Conservation (phyloP, 257 asterid genomes). For the Penstemon davidsonii region DNA sequence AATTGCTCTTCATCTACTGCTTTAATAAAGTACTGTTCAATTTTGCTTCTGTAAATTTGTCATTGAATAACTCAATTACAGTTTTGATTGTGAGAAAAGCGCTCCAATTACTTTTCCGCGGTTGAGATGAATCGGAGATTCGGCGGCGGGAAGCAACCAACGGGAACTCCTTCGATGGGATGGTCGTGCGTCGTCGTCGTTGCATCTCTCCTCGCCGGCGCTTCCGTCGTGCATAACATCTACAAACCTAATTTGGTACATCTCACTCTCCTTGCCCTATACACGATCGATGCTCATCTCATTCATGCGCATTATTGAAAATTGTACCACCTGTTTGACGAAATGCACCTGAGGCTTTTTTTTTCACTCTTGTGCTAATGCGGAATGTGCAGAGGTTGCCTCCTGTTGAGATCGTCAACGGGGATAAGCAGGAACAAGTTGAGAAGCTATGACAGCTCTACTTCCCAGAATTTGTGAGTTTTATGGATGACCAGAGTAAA, state of each 20-base stretch:
- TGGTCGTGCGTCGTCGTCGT: constrained; percentile 71
- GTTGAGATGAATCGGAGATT: constrained; percentile 52
- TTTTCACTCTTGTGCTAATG: neutral
- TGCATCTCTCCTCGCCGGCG: constrained; percentile 76
- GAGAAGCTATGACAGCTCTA: constrained; percentile 24
- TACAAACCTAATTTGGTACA: constrained; percentile 78
- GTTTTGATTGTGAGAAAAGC: neutral
- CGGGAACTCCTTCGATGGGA: constrained; percentile 83
- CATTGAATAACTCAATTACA: too few species aligned
- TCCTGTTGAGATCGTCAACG: constrained; percentile 28
- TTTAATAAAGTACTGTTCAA: too few species aligned
- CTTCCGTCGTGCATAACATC: constrained; percentile 71
- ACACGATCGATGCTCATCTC: neutral
- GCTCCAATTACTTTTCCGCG: neutral
- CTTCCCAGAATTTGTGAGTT: neutral
- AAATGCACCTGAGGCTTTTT: constrained; percentile 34
- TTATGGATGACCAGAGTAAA: neutral
- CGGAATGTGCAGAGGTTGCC: constrained; percentile 44
- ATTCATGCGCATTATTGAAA: neutral
- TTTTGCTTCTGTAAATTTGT: too few species aligned
- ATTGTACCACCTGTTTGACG: constrained; percentile 39
- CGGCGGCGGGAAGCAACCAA: constrained; percentile 74
- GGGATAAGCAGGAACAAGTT: constrained; percentile 28
- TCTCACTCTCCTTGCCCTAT: neutral
- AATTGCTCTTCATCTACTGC: too few species aligned